Conservation (phyloP, 73 alveolate species). For the Halteria grandinella region DNA sequence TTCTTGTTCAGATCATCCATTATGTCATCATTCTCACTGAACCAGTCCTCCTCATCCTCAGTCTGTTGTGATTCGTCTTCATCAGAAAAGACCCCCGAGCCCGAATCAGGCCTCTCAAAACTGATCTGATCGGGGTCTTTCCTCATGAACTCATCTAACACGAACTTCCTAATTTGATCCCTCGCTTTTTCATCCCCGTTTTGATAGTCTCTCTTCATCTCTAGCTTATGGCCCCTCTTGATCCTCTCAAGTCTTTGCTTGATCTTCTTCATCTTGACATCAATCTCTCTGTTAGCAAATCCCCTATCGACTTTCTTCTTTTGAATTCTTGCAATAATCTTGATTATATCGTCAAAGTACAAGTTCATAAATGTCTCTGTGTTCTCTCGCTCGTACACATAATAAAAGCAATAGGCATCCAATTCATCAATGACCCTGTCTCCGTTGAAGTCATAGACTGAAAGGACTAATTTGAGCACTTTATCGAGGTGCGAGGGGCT, state of each 20-base stretch:
- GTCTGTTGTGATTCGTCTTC: too few species aligned
- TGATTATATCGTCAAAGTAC: slow-evolving; percentile 23
- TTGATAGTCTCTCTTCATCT: neutral
- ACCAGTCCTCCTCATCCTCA: slow-evolving; percentile 14
- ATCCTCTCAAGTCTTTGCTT: neutral
- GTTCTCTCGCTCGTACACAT: slow-evolving; percentile 31
- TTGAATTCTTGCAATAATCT: slow-evolving; percentile 4
- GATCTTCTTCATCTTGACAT: slow-evolving; percentile 26
- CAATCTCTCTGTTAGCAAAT: slow-evolving; percentile 43
- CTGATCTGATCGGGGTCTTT: too few species aligned
- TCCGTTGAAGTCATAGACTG: slow-evolving; percentile 40
- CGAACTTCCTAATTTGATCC: too few species aligned
- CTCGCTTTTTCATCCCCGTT: slow-evolving; percentile 35
- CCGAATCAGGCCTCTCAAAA: too few species aligned
- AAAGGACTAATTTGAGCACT: slow-evolving; percentile 30
- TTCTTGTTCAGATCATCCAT: slow-evolving; percentile 10
- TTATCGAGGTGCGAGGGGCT: neutral
- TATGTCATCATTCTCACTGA: slow-evolving; percentile 15
- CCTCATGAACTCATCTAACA: too few species aligned
- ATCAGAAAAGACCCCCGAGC: too few species aligned
- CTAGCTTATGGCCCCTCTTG: neutral
- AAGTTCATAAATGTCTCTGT: slow-evolving; percentile 27
- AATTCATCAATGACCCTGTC: slow-evolving; percentile 33
- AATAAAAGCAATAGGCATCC: slow-evolving; percentile 27
- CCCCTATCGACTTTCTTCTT: slow-evolving; percentile 39